A percentile compares a stretch with the other conserved stretches of the same genome.
Evolutionary conservation across 805 yeast genomes (phyloP).

Genomic region (Starmera amethionina): DNA sequence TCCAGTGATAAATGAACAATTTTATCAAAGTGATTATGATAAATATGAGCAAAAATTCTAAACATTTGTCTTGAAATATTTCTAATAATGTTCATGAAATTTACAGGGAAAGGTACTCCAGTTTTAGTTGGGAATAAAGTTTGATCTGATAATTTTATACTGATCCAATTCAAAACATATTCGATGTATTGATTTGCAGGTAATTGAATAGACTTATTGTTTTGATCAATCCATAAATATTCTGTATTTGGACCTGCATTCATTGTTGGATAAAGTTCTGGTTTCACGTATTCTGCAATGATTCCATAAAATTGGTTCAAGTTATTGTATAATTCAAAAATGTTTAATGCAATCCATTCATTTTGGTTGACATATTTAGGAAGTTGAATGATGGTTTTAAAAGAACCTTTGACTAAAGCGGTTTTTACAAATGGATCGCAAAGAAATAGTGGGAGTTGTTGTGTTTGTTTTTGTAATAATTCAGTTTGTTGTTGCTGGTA

Average conservation of each 20-base stretch:
- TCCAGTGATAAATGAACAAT: constrained; percentile 86
- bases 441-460: constrained; percentile 42
- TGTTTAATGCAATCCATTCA: constrained; percentile 93
- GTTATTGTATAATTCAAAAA: constrained; percentile 81
- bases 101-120: constrained; percentile 83
- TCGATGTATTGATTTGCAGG: constrained; percentile 94
- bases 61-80: constrained; percentile 89
- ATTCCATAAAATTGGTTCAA: constrained; percentile 83
- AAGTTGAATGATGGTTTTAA: constrained; percentile 87
- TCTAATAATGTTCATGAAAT: constrained; percentile 71
- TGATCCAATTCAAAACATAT: constrained; percentile 83
- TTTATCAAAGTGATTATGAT: constrained; percentile 90
- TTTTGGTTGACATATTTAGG: constrained; percentile 92
- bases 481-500: constrained; percentile 8
- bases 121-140: constrained; percentile 84
- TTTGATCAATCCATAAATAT: constrained; percentile 80
- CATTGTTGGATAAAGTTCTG: constrained; percentile 87
- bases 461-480: no score
- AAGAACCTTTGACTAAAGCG: constrained; percentile 92
- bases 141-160: constrained; percentile 81
- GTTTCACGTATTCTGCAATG: constrained; percentile 84
- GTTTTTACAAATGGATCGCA: constrained; percentile 92
- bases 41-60: constrained; percentile 90
- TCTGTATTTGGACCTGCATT: constrained; percentile 90
- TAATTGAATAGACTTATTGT: constrained; percentile 70